Percentiles rank a stretch among this genome's conserved stretches.
phyloP scores from a whole-genome alignment of 331 rosid species.

The Malus hybrid region DNA sequence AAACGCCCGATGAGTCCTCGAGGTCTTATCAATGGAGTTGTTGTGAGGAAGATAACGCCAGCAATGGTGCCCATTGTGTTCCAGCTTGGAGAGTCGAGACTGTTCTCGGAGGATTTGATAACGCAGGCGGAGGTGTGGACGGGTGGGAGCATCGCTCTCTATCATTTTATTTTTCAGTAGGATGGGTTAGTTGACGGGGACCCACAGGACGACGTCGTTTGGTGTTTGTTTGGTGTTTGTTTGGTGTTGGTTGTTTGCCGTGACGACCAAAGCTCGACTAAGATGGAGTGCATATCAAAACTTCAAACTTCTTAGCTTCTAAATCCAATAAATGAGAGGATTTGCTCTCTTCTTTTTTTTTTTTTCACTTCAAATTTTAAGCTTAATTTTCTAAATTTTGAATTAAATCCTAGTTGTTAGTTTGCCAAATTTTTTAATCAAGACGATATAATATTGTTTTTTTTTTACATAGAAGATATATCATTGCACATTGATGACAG shows the following conservation, averaged over 20 bases:
- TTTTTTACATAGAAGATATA: too few species aligned
- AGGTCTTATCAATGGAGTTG: constrained; percentile 14
- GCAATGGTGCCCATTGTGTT: constrained; percentile 33
- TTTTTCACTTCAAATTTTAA: too few species aligned
- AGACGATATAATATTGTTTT: too few species aligned
- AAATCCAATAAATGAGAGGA: background rate
- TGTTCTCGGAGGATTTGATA: background rate
- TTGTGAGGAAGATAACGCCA: constrained; percentile 7
- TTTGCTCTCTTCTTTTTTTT: too few species aligned
- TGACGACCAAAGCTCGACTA: too few species aligned
- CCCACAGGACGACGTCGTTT: background rate
- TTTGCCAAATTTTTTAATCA: too few species aligned
- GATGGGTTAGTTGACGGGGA: background rate
- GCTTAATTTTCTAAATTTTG: too few species aligned
- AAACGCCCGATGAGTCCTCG: constrained; percentile 17
- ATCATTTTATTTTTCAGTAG: background rate
- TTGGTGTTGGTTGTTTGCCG: too few species aligned
- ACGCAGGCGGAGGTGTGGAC: background rate
- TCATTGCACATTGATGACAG: too few species aligned
- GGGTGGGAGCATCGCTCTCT: background rate
- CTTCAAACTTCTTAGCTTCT: background rate
- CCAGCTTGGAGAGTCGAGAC: background rate
- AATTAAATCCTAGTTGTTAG: too few species aligned
- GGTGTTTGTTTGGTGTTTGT: too few species aligned
- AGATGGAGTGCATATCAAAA: background rate